A percentile compares a stretch with the other conserved stretches of the same genome.
phyloP scores from a whole-genome alignment of 2,329 filamentous ascomycete species.

The Penicillium sp. region DNA sequence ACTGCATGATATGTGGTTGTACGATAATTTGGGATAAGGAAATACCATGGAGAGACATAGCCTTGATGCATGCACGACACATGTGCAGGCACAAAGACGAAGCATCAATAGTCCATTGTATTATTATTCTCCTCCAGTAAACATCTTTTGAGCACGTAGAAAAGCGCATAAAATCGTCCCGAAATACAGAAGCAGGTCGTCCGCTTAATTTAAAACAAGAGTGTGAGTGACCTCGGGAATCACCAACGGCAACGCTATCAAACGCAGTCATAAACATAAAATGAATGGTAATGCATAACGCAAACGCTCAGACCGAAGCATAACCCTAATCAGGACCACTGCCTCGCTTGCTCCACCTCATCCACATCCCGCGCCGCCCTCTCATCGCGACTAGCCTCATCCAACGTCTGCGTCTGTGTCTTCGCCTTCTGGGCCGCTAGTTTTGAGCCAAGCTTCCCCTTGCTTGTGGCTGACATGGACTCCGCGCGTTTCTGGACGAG shows the following conservation, averaged over 20 bases:
- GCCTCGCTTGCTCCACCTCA: constrained; percentile 55
- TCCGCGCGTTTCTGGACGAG: constrained; percentile 63
- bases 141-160: background rate
- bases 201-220: background rate
- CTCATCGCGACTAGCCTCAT: constrained; percentile 67
- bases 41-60: background rate
- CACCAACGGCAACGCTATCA: background rate
- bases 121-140: background rate
- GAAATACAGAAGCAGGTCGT: background rate
- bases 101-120: background rate
- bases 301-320: background rate
- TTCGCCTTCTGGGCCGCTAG: constrained; percentile 74
- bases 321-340: constrained; percentile 40
- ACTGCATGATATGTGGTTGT: constrained; percentile 4
- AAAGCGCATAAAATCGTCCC: background rate
- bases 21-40: background rate
- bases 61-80: background rate
- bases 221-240: background rate
- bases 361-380: constrained; percentile 67
- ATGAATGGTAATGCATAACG: background rate
- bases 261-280: background rate
- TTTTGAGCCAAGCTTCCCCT: constrained; percentile 69
- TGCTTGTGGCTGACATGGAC: constrained; percentile 44
- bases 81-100: background rate
- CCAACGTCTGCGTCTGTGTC: constrained; percentile 66